Evolutionary conservation across 164 flowering plant genomes (phyloP).

Genomic region (Sextonia rubra): DNA sequence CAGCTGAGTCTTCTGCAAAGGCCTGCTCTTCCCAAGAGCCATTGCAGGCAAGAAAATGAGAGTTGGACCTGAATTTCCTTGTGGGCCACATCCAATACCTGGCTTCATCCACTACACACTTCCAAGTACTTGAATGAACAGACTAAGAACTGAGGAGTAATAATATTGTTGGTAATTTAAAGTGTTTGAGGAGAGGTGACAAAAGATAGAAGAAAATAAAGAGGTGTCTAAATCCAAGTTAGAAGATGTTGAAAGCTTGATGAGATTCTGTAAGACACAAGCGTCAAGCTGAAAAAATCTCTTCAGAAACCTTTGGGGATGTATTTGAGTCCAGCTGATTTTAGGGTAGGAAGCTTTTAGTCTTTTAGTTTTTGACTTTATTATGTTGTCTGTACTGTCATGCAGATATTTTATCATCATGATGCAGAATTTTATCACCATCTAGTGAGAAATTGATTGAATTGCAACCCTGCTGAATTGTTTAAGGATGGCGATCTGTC

Average conservation of each 20-base stretch:
- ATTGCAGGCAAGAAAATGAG: slow-evolving; percentile 23
- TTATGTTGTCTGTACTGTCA: neutral
- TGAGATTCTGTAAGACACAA: slow-evolving; percentile 19
- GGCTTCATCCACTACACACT: slow-evolving; percentile 41
- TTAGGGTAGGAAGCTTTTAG: neutral
- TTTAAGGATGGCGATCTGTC: too few relatives aligned
- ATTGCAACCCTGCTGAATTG: too few relatives aligned
- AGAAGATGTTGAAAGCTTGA: slow-evolving; percentile 17
- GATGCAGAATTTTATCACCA: neutral
- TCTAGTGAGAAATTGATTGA: neutral
- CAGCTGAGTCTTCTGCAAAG: slow-evolving; percentile 84
- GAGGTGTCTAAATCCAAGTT: slow-evolving; percentile 13
- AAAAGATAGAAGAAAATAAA: slow-evolving; percentile 1
- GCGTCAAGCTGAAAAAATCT: slow-evolving; percentile 15
- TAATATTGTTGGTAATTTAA: neutral
- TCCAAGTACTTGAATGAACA: neutral
- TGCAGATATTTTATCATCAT: neutral
- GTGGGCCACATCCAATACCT: slow-evolving; percentile 61
- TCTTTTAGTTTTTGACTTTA: neutral
- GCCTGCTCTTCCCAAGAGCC: slow-evolving; percentile 95
- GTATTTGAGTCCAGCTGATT: neutral
- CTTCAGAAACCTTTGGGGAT: neutral
- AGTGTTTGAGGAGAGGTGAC: neutral
- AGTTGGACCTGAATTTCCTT: slow-evolving; percentile 26
- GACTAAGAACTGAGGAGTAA: neutral